Conservation (phyloP, 1,284 basidiomycete genomes). For the Ustilago cynodontis region DNA sequence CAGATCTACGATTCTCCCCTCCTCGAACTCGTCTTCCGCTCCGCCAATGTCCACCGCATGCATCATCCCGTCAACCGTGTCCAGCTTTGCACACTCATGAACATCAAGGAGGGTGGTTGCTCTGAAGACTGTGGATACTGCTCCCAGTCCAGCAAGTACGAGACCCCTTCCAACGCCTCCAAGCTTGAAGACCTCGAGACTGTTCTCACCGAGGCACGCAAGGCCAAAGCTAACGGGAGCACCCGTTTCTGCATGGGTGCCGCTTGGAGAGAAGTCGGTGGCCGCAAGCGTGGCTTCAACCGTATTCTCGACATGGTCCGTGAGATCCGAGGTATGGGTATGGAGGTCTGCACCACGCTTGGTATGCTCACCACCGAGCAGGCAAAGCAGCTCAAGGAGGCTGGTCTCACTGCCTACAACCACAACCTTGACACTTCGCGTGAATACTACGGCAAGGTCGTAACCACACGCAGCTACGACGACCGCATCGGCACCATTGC, state of each 20-base stretch:
- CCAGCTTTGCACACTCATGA: slow-evolving; percentile 97
- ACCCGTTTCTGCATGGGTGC: slow-evolving; percentile 99
- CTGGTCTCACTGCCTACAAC: slow-evolving; percentile 96
- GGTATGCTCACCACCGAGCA: slow-evolving; percentile 96
- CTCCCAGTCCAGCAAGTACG: slow-evolving; percentile 92
- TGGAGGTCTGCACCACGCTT: slow-evolving; percentile 91
- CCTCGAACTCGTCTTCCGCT: slow-evolving; percentile 67
- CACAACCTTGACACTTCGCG: slow-evolving; percentile 98
- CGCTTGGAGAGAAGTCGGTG: slow-evolving; percentile 96
- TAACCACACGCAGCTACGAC: slow-evolving; percentile 94
- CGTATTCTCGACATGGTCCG: slow-evolving; percentile 91
- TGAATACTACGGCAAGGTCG: slow-evolving; percentile 95
- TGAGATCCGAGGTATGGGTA: slow-evolving; percentile 73
- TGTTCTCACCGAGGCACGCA: slow-evolving; percentile 80
- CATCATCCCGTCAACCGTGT: slow-evolving; percentile 89
- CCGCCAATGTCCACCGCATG: slow-evolving; percentile 80
- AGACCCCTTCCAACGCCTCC: slow-evolving; percentile 88
- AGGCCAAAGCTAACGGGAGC: slow-evolving; percentile 94
- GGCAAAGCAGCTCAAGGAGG: slow-evolving; percentile 86
- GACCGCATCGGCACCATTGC: slow-evolving; percentile 90
- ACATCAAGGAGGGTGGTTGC: slow-evolving; percentile 93
- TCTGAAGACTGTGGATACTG: slow-evolving; percentile 98
- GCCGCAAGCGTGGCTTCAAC: slow-evolving; percentile 93
- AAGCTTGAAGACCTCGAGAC: slow-evolving; percentile 90
- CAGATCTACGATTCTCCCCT: slow-evolving; percentile 66